Conservation (phyloP, 2,329 filamentous ascomycete genomes). For the Massarina eburnea region DNA sequence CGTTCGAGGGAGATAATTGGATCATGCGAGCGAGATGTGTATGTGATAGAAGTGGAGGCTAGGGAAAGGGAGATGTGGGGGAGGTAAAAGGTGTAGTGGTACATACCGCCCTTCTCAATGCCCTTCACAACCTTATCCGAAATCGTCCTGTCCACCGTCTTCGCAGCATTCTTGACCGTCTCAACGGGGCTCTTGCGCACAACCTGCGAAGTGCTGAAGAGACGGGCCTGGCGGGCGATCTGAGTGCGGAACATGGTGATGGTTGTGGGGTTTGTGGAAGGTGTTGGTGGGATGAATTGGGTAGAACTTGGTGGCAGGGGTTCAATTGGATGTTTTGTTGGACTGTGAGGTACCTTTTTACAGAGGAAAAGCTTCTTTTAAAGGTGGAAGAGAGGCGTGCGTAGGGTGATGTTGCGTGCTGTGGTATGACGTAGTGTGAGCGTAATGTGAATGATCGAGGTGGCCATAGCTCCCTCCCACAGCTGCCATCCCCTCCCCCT, state of each 20-base stretch:
- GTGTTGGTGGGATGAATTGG: slow-evolving; percentile 3
- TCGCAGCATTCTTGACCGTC: slow-evolving; percentile 59
- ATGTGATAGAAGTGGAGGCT: slow-evolving; percentile 1
- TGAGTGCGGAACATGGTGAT: slow-evolving; percentile 51
- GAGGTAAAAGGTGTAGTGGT: not conserved
- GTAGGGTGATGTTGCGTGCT: not conserved
- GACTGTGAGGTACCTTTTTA: not conserved
- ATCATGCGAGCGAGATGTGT: not conserved
- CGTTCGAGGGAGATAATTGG: slow-evolving; percentile 13
- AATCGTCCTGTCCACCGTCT: slow-evolving; percentile 59
- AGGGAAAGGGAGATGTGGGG: slow-evolving; percentile 1
- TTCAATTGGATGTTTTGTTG: slow-evolving; percentile 3
- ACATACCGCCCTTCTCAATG: slow-evolving; percentile 64
- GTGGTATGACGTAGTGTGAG: slow-evolving; percentile 22
- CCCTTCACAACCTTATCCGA: slow-evolving; percentile 61
- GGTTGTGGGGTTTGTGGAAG: slow-evolving; percentile 1
- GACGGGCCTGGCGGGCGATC: slow-evolving; percentile 48
- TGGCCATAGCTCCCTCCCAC: slow-evolving; percentile 21
- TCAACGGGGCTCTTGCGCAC: slow-evolving; percentile 57
- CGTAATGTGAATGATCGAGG: slow-evolving; percentile 14
- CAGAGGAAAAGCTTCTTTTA: slow-evolving; percentile 1
- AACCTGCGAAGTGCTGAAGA: slow-evolving; percentile 57
- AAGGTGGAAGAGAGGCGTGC: slow-evolving; percentile 1
- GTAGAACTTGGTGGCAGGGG: slow-evolving; percentile 1
- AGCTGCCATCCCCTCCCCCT: slow-evolving; percentile 4